phyloP scores from a whole-genome alignment of 148 eudicot species.

The Rhododendron griersonianum region DNA sequence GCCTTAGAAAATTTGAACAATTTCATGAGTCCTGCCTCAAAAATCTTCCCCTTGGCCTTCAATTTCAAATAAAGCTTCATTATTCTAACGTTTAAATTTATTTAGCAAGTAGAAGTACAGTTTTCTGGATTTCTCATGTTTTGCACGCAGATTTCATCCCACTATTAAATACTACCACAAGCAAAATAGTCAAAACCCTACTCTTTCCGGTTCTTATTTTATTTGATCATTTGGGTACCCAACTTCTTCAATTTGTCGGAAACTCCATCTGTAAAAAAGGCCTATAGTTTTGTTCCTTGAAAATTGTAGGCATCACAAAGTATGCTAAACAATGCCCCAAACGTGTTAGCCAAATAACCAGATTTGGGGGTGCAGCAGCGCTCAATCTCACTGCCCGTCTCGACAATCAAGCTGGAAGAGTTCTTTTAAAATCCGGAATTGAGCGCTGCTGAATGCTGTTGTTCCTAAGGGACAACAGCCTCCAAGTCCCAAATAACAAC shows the following conservation, averaged over 20 bases:
- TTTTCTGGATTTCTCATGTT: not conserved
- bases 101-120: not conserved
- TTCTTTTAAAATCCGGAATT: too few relatives aligned
- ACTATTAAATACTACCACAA: not conserved
- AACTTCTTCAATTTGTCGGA: not conserved
- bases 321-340: not conserved
- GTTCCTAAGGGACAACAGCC: too few relatives aligned
- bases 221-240: not conserved
- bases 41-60: slow-evolving; percentile 6
- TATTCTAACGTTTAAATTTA: not conserved
- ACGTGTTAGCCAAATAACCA: not conserved
- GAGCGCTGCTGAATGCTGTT: too few relatives aligned
- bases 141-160: not conserved
- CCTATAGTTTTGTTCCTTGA: not conserved
- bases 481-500: not conserved
- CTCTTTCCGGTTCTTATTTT: not conserved
- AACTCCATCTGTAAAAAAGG: not conserved
- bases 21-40: slow-evolving; percentile 14
- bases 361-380: too few relatives aligned
- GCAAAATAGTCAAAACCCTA: not conserved
- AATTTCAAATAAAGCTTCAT: slow-evolving; percentile 1
- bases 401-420: too few relatives aligned
- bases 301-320: not conserved
- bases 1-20: slow-evolving; percentile 9
- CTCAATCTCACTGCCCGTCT: too few relatives aligned